Evolutionary conservation across 2,329 filamentous ascomycete species (phyloP), one percentile per base, ranked within the genome.

Genomic region (Verticillium isaacii): DNA sequence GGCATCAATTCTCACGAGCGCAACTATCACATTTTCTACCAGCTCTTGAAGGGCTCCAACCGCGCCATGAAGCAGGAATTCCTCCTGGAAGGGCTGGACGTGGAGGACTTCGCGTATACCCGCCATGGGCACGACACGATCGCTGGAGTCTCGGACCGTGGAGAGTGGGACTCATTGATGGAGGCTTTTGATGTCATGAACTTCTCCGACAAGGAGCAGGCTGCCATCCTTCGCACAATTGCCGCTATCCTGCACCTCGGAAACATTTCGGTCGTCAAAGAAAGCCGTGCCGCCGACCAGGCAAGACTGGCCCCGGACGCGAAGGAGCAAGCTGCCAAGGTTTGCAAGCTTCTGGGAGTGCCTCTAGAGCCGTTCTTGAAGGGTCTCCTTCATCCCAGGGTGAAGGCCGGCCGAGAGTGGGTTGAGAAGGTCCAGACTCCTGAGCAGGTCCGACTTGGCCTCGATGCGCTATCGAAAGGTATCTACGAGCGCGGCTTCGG

Each of bases 391-490:
- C 95, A 98, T 71, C 95, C 95, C 11, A 91, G 88, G 62, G 96
- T 99, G 50, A 97, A 97, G 76, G 95, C 95, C 52, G 95, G 95
- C 23, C 87, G 93, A 59, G 95, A 99, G 77, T 98, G 94, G 95
- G 95, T 99, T 2, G 93, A 98, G 72, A 99, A 98, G 74, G 93
- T 96, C 1, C 95, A 99, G 73, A 98, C 94, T 1, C 94, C 95
- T 0, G 96, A 99, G 66, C 95, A 99, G 73, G 96, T 97, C 55
- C 90, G 92, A 29, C 86, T 97, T 11, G 86, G 91, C 3, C 85
- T 99, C 55, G 93, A 98, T 75, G 94, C 95, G 17, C 82, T 99
- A 17, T 88, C 95, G 8, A 99, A 99, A 76, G 95, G 95, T 77
- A 96, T 99, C 67, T 99, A 99, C 73, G 95, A 99, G 74, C 91